Percentiles rank a stretch among this genome's conserved stretches.
Conservation (phyloP, 768 basidiomycete species). For the Mycena haematopus region DNA sequence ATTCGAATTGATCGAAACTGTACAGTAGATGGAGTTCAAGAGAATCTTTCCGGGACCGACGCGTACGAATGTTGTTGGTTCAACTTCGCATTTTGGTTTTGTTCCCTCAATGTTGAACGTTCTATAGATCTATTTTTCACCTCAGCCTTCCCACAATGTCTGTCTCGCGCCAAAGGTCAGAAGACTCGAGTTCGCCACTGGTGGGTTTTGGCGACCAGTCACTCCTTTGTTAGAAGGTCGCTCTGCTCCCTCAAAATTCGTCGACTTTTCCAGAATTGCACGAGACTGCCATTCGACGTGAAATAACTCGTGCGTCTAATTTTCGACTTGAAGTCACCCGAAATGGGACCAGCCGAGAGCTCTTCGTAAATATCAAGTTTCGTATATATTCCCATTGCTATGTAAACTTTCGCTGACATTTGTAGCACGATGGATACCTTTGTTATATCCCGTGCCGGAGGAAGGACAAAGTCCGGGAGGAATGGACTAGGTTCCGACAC, state of each 20-base stretch:
- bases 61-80: too few species aligned
- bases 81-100: too few species aligned
- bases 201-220: slow-evolving; percentile 52
- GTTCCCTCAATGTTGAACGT: too few species aligned
- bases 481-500: too few species aligned
- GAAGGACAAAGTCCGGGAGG: too few species aligned
- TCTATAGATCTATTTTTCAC: too few species aligned
- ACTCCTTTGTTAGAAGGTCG: slow-evolving; percentile 61
- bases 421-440: too few species aligned
- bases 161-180: too few species aligned
- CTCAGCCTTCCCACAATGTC: too few species aligned
- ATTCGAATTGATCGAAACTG: too few species aligned
- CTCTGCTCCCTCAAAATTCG: slow-evolving; percentile 77
- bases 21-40: too few species aligned
- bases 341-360: slow-evolving; percentile 55
- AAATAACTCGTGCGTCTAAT: slow-evolving; percentile 42
- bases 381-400: slow-evolving; percentile 32
- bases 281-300: slow-evolving; percentile 48
- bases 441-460: neutral
- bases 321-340: slow-evolving; percentile 33
- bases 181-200: slow-evolving; percentile 64
- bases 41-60: too few species aligned
- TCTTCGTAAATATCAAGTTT: slow-evolving; percentile 53
- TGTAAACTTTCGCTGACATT: neutral
- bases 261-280: slow-evolving; percentile 46